A percentile compares a stretch with the other conserved stretches of the same genome.
Conservation (phyloP, 495 filamentous ascomycete genomes). For the Thermochaetoides thermophila region DNA sequence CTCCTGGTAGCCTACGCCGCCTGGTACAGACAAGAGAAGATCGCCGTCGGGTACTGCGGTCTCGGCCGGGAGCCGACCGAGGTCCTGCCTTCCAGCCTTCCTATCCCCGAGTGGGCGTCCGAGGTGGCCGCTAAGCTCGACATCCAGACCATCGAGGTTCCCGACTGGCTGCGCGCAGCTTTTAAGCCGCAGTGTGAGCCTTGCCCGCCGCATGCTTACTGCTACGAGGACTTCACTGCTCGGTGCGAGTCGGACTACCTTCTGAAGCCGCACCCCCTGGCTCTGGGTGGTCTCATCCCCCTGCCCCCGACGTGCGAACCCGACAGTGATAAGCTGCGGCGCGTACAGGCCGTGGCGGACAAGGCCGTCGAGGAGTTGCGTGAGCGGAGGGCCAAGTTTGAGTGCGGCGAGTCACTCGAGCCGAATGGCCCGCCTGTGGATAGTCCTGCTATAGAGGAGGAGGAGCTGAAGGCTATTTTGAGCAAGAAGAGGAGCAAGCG, state of each 20-base stretch:
- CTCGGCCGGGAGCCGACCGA: constrained; percentile 47
- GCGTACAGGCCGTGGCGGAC: constrained; percentile 75
- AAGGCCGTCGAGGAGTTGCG: constrained; percentile 77
- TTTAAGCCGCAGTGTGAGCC: constrained; percentile 78
- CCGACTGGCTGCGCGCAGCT: constrained; percentile 50
- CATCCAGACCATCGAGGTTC: constrained; percentile 30
- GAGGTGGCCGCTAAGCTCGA: constrained; percentile 26
- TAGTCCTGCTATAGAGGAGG: constrained; percentile 53
- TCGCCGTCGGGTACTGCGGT: constrained; percentile 88
- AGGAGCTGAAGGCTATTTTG: constrained; percentile 62
- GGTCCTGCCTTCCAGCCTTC: constrained; percentile 29
- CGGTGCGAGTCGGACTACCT: constrained; percentile 80
- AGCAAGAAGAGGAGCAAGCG: constrained; percentile 56
- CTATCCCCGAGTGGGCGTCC: constrained; percentile 29
- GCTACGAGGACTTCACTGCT: constrained; percentile 60
- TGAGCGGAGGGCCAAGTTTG: constrained; percentile 71
- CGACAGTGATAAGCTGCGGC: constrained; percentile 79
- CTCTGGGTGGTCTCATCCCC: constrained; percentile 66
- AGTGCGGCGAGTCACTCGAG: constrained; percentile 67
- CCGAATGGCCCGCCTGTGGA: constrained; percentile 41
- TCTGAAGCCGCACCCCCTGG: constrained; percentile 68
- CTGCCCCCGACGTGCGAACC: constrained; percentile 88
- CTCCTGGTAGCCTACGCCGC: constrained; percentile 56
- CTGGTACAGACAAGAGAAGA: constrained; percentile 88
- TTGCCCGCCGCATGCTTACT: constrained; percentile 83